A percentile compares a stretch with the other conserved stretches of the same genome.
phyloP scores from a whole-genome alignment of 768 basidiomycete species.

The Clitopilus passeckerianus region DNA sequence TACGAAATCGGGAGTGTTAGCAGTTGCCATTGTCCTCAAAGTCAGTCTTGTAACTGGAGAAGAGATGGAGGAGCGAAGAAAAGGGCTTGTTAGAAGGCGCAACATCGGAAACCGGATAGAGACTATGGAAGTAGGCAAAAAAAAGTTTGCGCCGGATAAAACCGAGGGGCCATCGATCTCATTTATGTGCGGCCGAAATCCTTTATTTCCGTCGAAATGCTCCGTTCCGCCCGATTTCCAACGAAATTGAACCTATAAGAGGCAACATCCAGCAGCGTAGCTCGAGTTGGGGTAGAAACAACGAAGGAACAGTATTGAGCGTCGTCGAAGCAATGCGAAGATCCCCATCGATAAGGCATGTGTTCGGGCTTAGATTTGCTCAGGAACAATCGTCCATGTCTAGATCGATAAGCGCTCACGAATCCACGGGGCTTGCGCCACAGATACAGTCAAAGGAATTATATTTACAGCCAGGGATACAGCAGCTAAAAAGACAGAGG shows the following conservation, averaged over 20 bases:
- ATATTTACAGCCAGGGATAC: neutral
- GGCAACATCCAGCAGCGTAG: neutral
- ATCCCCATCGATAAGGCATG: neutral
- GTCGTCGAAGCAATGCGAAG: neutral
- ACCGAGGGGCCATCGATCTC: slow-evolving; percentile 13
- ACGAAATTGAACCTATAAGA: neutral
- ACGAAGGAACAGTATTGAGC: neutral
- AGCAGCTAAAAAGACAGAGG: neutral
- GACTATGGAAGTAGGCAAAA: slow-evolving; percentile 8
- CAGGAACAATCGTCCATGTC: neutral
- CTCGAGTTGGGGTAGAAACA: neutral
- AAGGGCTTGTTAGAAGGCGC: slow-evolving; percentile 30
- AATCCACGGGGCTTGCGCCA: neutral
- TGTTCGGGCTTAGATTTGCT: neutral
- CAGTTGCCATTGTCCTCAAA: slow-evolving; percentile 54
- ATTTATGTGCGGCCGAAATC: slow-evolving; percentile 13
- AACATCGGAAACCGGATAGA: slow-evolving; percentile 24
- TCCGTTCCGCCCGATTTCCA: neutral
- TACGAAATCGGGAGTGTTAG: slow-evolving; percentile 58
- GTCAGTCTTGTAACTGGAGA: slow-evolving; percentile 19
- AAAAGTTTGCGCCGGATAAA: slow-evolving; percentile 15
- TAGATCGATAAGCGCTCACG: neutral
- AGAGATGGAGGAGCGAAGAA: slow-evolving; percentile 27
- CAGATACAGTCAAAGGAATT: neutral
- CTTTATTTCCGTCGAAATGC: neutral